These are phyloP conservation scores for Penicillium parvum DNA, from an alignment of 495 filamentous ascomycete genomes.

Conservation along the genomic window DNA sequence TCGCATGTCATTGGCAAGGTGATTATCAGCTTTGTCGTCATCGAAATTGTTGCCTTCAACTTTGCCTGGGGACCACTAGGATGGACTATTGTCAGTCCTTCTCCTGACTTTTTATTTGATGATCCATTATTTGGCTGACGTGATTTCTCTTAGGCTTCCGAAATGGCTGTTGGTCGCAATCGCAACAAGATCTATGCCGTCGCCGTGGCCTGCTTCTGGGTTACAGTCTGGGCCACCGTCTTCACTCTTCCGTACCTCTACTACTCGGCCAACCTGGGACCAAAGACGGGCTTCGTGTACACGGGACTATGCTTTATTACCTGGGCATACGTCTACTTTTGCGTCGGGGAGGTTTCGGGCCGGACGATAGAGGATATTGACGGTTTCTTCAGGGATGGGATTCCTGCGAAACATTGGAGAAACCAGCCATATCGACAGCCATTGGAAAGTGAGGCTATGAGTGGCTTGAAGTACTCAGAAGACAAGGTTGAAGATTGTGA, in stretches of 20 bases:
- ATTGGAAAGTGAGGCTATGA: no score
- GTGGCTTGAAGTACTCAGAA: no score
- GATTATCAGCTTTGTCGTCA: constrained; percentile 30
- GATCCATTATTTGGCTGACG: not conserved
- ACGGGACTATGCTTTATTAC: constrained; percentile 24
- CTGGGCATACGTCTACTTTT: constrained; percentile 37
- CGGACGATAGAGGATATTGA: constrained; percentile 29
- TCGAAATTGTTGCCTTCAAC: constrained; percentile 36
- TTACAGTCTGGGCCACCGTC: constrained; percentile 32
- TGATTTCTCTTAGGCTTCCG: not conserved
- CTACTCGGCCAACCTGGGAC: constrained; percentile 29
- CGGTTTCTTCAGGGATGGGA: constrained; percentile 23
- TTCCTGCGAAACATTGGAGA: constrained; percentile 15
- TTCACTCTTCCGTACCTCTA: constrained; percentile 40
- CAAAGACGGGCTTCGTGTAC: constrained; percentile 38
- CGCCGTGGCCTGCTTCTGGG: constrained; percentile 28
- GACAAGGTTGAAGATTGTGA: no score
- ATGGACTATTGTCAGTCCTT: constrained; percentile 24
- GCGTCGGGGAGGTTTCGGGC: constrained; percentile 35
- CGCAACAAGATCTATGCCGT: constrained; percentile 32
- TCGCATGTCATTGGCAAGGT: constrained; percentile 13
- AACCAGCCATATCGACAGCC: not conserved
- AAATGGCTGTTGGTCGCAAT: constrained; percentile 38
- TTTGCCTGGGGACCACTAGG: constrained; percentile 30
- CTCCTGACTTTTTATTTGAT: not conserved